Conservation (phyloP, 2,329 filamentous ascomycete species). For the Rutstroemia sydowiana region DNA sequence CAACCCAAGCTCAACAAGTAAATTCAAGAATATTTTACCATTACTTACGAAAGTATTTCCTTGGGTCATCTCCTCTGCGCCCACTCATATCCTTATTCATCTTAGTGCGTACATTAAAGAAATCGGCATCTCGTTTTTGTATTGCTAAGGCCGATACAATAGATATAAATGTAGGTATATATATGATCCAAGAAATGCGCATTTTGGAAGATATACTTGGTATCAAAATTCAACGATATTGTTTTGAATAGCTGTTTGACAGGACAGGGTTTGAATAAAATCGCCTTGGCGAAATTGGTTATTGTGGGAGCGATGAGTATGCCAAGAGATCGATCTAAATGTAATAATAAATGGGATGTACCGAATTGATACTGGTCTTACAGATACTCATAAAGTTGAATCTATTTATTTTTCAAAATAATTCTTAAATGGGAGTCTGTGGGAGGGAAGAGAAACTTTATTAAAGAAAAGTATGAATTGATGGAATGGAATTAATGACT, state of each 20-base stretch:
- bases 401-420: too few species aligned
- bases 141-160: conserved; percentile 22
- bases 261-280: conserved; percentile 5
- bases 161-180: conserved; percentile 20
- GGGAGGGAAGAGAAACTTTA: too few species aligned
- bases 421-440: too few species aligned
- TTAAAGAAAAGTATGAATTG: too few species aligned
- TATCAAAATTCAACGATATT: not conserved
- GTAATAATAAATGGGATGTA: too few species aligned
- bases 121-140: conserved; percentile 27
- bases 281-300: conserved; percentile 6
- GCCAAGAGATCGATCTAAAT: not conserved
- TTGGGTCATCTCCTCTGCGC: conserved; percentile 22
- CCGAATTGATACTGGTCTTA: not conserved
- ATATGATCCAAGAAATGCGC: conserved; percentile 23
- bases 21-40: not conserved
- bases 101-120: conserved; percentile 25
- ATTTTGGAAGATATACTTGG: conserved; percentile 15
- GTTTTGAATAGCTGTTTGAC: not conserved
- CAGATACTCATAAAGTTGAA: too few species aligned
- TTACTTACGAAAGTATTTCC: conserved; percentile 35
- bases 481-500: too few species aligned
- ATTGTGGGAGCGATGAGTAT: not conserved
- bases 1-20: not conserved
- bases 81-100: conserved; percentile 29